Conservation (phyloP, 1,284 basidiomycete species). For the Chalciporus sp. region DNA sequence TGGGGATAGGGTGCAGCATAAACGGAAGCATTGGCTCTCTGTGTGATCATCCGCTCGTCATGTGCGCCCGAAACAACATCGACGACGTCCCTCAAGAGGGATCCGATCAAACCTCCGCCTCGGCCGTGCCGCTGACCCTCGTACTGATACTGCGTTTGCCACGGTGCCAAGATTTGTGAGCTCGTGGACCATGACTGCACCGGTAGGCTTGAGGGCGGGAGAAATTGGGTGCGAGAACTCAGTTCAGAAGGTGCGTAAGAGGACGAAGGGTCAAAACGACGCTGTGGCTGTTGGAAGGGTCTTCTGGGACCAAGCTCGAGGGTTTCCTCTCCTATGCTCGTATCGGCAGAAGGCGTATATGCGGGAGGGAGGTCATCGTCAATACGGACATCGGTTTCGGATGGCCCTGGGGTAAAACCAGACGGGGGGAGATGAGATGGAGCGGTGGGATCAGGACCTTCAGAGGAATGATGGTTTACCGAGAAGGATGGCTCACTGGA, state of each 20-base stretch:
- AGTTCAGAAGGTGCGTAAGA: neutral
- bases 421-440: neutral
- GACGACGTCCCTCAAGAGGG: conserved; percentile 31
- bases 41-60: conserved; percentile 21
- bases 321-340: conserved; percentile 57
- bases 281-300: conserved; percentile 57
- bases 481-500: neutral
- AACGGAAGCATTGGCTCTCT: conserved; percentile 15
- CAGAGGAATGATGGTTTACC: neutral
- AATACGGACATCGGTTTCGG: neutral
- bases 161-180: conserved; percentile 5
- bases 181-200: neutral
- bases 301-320: conserved; percentile 61
- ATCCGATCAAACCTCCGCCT: conserved; percentile 31
- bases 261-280: conserved; percentile 27
- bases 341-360: conserved; percentile 59
- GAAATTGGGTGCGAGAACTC: neutral
- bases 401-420: neutral
- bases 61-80: conserved; percentile 28
- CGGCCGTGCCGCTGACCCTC: conserved; percentile 4
- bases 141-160: conserved; percentile 23
- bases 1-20: conserved; percentile 22
- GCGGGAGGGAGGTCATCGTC: conserved; percentile 64
- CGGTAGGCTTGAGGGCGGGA: neutral
- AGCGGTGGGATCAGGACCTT: neutral